A percentile compares a stretch with the other conserved stretches of the same genome.
Evolutionary conservation across 768 basidiomycete species (phyloP).

Genomic region (Grammothele lineata): DNA sequence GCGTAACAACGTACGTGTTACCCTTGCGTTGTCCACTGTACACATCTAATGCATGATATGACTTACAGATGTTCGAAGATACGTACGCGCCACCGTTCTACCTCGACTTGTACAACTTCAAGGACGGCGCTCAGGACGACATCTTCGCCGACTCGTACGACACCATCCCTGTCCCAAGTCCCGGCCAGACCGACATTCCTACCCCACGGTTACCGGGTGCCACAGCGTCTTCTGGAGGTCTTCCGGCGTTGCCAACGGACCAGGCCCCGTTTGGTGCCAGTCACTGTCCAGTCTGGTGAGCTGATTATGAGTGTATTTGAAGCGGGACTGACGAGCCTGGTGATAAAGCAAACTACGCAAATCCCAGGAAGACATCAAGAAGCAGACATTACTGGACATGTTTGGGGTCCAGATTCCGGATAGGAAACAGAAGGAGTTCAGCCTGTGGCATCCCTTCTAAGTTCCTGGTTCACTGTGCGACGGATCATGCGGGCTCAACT

Average conservation of each 20-base stretch:
- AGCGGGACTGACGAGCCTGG: background rate
- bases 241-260: conserved; percentile 4
- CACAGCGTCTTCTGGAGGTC: background rate
- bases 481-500: too few relatives aligned
- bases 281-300: conserved; percentile 8
- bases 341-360: background rate
- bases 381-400: background rate
- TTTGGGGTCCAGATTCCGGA: background rate
- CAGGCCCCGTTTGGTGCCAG: conserved; percentile 10
- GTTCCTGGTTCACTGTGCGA: background rate
- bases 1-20: conserved; percentile 51
- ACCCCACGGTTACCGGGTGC: conserved; percentile 17
- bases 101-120: conserved; percentile 64
- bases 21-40: too few relatives aligned
- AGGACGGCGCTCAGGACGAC: conserved; percentile 70
- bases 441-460: conserved; percentile 16
- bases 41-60: background rate
- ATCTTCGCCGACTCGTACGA: conserved; percentile 62
- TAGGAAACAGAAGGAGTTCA: conserved; percentile 1
- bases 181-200: conserved; percentile 24
- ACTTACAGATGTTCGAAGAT: conserved; percentile 66
- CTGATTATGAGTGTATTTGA: background rate
- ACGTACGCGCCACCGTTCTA: conserved; percentile 60
- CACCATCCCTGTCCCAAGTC: conserved; percentile 18
- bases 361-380: background rate